phyloP scores from a whole-genome alignment of 208 protist species.

The Leishmania martiniquensis region DNA sequence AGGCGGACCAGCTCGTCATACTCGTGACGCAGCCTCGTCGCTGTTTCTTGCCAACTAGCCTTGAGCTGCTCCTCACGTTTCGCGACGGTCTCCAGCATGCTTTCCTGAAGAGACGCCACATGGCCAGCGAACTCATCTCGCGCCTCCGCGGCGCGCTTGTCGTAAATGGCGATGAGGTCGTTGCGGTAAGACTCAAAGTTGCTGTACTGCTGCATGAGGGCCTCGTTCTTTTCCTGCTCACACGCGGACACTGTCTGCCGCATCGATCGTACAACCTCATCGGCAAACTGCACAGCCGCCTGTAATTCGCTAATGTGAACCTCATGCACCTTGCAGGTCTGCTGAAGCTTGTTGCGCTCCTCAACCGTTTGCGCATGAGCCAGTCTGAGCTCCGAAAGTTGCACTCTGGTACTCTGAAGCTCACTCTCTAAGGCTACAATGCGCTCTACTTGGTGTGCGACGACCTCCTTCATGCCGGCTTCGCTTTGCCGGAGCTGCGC shows the following conservation, averaged over 20 bases:
- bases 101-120: constrained; percentile 26
- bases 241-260: constrained; percentile 28
- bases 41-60: constrained; percentile 39
- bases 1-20: constrained; percentile 39
- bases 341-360: constrained; percentile 22
- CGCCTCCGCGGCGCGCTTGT: constrained; percentile 40
- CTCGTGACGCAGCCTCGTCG: constrained; percentile 33
- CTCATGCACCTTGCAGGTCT: constrained; percentile 30
- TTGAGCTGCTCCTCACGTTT: constrained; percentile 49
- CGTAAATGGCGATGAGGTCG: constrained; percentile 37
- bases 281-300: constrained; percentile 25
- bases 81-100: constrained; percentile 39
- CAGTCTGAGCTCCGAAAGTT: constrained; percentile 14
- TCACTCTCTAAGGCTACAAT: constrained; percentile 26
- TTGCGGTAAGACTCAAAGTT: constrained; percentile 44
- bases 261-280: constrained; percentile 35
- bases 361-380: constrained; percentile 13
- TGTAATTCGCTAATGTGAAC: constrained; percentile 25
- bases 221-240: constrained; percentile 31
- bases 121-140: constrained; percentile 36
- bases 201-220: constrained; percentile 43
- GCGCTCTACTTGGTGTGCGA: constrained; percentile 36
- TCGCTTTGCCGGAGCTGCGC: constrained; percentile 32
- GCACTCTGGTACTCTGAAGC: constrained; percentile 25
- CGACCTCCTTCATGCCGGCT: constrained; percentile 24